Percentiles rank a stretch among this genome's conserved stretches.
phyloP scores from a whole-genome alignment of 1,139 yeast genomes.

The Protomyces inouyei region DNA sequence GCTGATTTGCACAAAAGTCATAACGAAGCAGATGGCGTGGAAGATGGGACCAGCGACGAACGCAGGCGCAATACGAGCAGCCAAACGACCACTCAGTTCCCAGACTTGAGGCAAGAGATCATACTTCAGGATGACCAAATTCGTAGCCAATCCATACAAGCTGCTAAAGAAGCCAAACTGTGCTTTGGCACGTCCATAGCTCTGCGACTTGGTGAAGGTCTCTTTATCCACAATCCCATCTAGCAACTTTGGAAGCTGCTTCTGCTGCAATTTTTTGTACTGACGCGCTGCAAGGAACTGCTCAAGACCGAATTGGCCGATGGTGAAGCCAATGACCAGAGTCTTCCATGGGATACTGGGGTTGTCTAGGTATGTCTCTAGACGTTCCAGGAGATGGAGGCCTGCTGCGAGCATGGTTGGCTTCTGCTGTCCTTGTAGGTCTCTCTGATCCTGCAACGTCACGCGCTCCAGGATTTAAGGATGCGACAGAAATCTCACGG shows the following conservation, averaged over 20 bases:
- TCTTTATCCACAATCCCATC: constrained; percentile 56
- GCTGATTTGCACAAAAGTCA: constrained; percentile 48
- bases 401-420: background rate
- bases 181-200: constrained; percentile 77
- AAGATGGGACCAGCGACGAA: constrained; percentile 45
- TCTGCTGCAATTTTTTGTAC: constrained; percentile 58
- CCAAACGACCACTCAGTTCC: constrained; percentile 48
- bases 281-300: constrained; percentile 67
- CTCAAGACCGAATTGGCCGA: constrained; percentile 19
- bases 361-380: background rate
- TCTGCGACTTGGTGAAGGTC: constrained; percentile 72
- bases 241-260: constrained; percentile 58
- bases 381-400: background rate
- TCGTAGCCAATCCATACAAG: constrained; percentile 52
- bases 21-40: constrained; percentile 63
- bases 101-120: constrained; percentile 69
- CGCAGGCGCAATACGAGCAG: constrained; percentile 41
- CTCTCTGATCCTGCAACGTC: background rate
- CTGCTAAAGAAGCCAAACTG: constrained; percentile 59
- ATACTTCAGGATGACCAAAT: constrained; percentile 53
- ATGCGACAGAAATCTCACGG: too few relatives aligned
- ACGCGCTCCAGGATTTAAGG: background rate
- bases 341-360: constrained; percentile 11
- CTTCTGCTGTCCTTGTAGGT: too few relatives aligned
- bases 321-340: constrained; percentile 19